Evolutionary conservation across 805 yeast genomes (phyloP), one percentile per base, ranked within the genome.

Genomic region (Sugiyamaella floridensis): DNA sequence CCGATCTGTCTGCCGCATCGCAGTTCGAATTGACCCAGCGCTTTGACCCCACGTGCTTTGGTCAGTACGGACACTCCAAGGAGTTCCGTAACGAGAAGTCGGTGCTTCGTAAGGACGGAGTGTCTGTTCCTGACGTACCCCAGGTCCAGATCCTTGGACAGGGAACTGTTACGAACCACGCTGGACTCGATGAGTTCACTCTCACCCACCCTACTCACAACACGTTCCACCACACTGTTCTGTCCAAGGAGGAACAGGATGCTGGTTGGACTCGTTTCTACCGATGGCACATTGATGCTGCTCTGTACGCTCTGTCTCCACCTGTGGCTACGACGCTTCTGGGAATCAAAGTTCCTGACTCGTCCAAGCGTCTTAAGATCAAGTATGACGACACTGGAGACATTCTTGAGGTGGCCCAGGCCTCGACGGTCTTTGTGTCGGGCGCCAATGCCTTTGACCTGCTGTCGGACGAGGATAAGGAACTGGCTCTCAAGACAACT

Each of bases 241-340:
- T 89, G 56, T 72, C 82, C 15, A 76, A 78, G n/a, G 82, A 81
- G 45, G 80, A 88, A 58, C 78, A 84, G 57, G 71, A 73, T 7
- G 63, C 78, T 20, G 79, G 82, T 49, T 78, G 79, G 67, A 89
- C 96, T 1, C 77, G 95, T 61, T 89, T 83, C 67, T 89, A 88
- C 77, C 79, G 96, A 71, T 89, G 96, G 96, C 96, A 89, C 70
- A 87, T 89, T 58, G 96, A 89, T 69, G 83, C 93, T 40, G 96
- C 96, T 4, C 76, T 89, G 42, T 89, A 89, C 63, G 95, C 80
- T 40, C 76, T 88, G 60, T 80, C 90, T 14, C 96, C 96, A 28
- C 96, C 96, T 29, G 79, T 85, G 59, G 86, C 84, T 40, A 89
- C 96, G 12, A 88, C 96, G 1, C 75, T 89, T 56, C 74, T 89